Evolutionary conservation across 108 stramenopile genomes (phyloP), one percentile per base, ranked within the genome.

Genomic region (Parmales sp.): DNA sequence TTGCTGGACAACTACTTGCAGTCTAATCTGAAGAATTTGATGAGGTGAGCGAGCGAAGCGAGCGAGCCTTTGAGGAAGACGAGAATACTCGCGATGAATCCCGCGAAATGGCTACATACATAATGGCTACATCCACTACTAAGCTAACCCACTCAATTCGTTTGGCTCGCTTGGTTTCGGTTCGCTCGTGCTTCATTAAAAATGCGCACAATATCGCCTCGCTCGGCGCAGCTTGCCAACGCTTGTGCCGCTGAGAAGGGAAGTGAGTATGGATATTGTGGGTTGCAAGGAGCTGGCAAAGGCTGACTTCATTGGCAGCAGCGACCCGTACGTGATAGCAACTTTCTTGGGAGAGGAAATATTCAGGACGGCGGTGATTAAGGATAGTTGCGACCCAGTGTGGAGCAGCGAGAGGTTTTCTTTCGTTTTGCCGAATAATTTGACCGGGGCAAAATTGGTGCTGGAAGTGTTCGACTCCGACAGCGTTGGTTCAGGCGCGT

Each of bases 241-340:
- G 13, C 54, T 34, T 20, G 54, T 34, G 7, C 54, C 54, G 5
- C 13, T 60, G 13, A 11, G 54, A 1, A 11, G 54, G 11, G 54
- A 60, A 16, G 54, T 60, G 26, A 60, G 31, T 16, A 13, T 60
- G 26, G 54, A 60, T 16, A 60, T 60, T 34, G 13, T 11, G 6
- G 31, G n/a, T 34, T 60, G 54, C 28, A 34, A 11, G 20, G 54
- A 34, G n/a, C 54, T 60, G 16, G 20, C 13, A 6, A 60, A 60
- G 54, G 54, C 54, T 3, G 54, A 60, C 54, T 34, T 60, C 31
- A 34, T 60, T 34, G 54, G 54, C 54, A 11, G 13, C 7, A 60
- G 54, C 16, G 54, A 60, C 54, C 54, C 54, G 31, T 60, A 34
- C 26, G 26, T 28, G 2, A 60, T 60, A 18, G 16, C 36, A 13